phyloP scores from a whole-genome alignment of 345 rosid genomes.

The Pugionium dolabratum region DNA sequence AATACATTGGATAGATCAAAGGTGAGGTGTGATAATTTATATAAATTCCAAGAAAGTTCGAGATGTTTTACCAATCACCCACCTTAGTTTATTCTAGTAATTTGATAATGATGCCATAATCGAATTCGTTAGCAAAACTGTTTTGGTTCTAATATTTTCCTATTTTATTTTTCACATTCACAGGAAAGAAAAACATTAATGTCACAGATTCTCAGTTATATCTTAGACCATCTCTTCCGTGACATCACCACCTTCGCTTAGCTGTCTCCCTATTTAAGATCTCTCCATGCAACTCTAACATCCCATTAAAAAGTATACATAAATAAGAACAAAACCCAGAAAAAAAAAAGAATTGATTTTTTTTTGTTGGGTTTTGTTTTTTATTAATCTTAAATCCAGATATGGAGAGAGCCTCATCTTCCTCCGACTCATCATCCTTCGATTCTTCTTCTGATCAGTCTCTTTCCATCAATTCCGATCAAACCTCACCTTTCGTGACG shows the following conservation, averaged over 20 bases:
- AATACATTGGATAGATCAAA: too few species aligned
- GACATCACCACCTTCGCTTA: conserved; percentile 36
- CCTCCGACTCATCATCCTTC: conserved; percentile 21
- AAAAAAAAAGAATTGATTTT: not conserved
- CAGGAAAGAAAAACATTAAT: conserved; percentile 35
- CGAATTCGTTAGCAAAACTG: conserved; percentile 8
- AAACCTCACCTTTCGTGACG: conserved; percentile 28
- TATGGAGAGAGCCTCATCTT: conserved; percentile 35
- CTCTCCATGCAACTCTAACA: conserved; percentile 40
- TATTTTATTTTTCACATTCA: conserved; percentile 8
- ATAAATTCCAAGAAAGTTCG: conserved; percentile 32
- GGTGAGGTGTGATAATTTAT: not conserved
- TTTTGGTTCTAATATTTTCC: conserved; percentile 29
- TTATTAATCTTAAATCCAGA: conserved; percentile 11
- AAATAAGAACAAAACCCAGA: conserved; percentile 35
- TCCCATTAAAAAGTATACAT: not conserved
- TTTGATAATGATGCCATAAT: conserved; percentile 33
- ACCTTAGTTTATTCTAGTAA: conserved; percentile 15
- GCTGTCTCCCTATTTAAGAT: conserved; percentile 43
- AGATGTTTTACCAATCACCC: conserved; percentile 4
- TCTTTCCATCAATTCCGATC: conserved; percentile 29
- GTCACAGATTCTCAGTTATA: conserved; percentile 40
- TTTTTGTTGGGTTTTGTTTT: conserved; percentile 27
- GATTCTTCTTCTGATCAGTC: conserved; percentile 26
- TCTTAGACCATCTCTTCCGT: conserved; percentile 37